These are phyloP conservation scores for Aspergillus sp. DNA, from an alignment of 2,329 filamentous ascomycete species.

Conservation along the genomic window DNA sequence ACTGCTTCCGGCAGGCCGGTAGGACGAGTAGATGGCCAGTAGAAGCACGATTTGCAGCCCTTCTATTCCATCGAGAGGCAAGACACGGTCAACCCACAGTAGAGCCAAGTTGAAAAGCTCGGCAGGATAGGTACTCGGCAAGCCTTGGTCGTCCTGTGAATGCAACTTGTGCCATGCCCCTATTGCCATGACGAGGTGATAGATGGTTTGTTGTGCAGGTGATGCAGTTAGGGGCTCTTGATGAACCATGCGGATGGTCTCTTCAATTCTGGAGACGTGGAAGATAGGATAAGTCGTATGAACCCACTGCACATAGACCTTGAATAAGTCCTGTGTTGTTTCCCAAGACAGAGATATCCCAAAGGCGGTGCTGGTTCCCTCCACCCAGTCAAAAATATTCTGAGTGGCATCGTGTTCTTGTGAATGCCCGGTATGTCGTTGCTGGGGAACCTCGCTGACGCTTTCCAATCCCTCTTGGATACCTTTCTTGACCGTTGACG, in stretches of 20 bases:
- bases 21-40: background rate
- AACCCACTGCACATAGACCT: background rate
- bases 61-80: background rate
- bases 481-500: background rate
- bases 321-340: background rate
- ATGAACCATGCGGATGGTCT: background rate
- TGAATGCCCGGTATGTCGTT: background rate
- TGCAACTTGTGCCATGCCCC: background rate
- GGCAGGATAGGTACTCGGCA: background rate
- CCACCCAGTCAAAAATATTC: background rate
- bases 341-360: background rate
- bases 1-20: background rate
- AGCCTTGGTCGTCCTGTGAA: background rate
- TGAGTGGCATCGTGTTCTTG: background rate
- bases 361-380: background rate
- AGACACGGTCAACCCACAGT: background rate
- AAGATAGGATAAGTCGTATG: background rate
- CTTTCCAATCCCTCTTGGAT: background rate
- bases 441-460: background rate
- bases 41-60: background rate
- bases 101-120: background rate
- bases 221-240: background rate
- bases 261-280: background rate
- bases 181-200: background rate
- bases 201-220: background rate